Conservation (phyloP, 208 protist genomes). For the Lotmaria passim region DNA sequence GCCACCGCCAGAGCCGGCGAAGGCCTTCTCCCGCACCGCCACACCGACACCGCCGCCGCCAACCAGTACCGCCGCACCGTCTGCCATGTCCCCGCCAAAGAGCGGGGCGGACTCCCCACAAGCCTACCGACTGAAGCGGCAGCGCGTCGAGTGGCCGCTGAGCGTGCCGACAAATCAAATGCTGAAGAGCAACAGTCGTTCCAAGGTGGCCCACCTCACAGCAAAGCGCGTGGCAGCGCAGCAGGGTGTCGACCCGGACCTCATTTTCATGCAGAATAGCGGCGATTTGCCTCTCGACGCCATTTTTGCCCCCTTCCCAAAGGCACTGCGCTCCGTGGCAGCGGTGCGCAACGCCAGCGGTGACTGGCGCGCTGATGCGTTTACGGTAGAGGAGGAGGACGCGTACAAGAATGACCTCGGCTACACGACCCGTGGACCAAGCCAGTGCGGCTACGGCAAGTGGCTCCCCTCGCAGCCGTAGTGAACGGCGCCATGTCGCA, state of each 20-base stretch:
- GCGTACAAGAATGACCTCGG: conserved; percentile 85
- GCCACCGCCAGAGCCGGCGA: conserved; percentile 29
- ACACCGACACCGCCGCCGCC: conserved; percentile 31
- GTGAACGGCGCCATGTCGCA: neutral
- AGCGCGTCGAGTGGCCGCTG: conserved; percentile 75
- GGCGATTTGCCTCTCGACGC: conserved; percentile 73
- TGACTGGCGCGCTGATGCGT: conserved; percentile 85
- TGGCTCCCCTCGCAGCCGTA: conserved; percentile 26
- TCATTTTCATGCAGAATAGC: conserved; percentile 80
- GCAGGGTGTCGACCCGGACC: conserved; percentile 80
- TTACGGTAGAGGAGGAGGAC: conserved; percentile 77
- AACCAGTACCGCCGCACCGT: conserved; percentile 29
- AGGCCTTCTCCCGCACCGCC: conserved; percentile 40
- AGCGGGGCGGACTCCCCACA: conserved; percentile 25
- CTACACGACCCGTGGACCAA: conserved; percentile 63
- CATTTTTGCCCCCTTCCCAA: conserved; percentile 81
- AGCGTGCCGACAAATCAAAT: conserved; percentile 76
- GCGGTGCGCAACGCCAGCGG: conserved; percentile 77
- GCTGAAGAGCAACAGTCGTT: conserved; percentile 84
- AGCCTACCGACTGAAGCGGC: conserved; percentile 26
- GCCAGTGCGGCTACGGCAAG: conserved; percentile 66
- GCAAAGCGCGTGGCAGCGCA: conserved; percentile 77
- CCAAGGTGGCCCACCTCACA: conserved; percentile 79
- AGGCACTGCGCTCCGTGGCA: conserved; percentile 69
- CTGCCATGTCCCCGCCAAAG: conserved; percentile 10